Evolutionary conservation across 176 grass and related monocot genomes (phyloP).

Genomic region (Zoysia japonica): DNA sequence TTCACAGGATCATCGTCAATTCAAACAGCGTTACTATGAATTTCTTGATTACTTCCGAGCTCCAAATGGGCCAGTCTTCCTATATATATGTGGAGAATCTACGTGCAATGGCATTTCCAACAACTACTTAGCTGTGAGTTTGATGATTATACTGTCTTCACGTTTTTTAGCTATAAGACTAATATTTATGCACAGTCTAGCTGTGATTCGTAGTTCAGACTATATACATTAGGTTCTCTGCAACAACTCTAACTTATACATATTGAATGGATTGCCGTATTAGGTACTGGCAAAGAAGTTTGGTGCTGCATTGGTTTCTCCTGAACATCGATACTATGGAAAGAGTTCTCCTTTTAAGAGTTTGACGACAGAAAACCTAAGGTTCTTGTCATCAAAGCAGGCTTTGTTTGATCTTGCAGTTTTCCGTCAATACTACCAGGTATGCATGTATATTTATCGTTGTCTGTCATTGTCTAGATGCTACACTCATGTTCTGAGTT

Average conservation of each 20-base stretch:
- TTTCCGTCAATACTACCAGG: slow-evolving; percentile 97
- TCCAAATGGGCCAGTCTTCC: slow-evolving; percentile 82
- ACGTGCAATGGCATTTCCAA: slow-evolving; percentile 79
- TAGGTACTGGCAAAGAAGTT: slow-evolving; percentile 99
- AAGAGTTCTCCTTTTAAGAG: slow-evolving; percentile 92
- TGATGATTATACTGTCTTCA: slow-evolving; percentile 8
- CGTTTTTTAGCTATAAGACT: not conserved
- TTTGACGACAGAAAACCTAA: slow-evolving; percentile 75
- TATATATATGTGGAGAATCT: slow-evolving; percentile 85
- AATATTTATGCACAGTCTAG: not conserved
- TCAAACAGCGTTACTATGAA: slow-evolving; percentile 86
- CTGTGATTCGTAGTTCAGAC: not conserved
- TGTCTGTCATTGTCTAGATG: not conserved
- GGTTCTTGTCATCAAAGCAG: slow-evolving; percentile 94
- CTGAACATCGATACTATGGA: slow-evolving; percentile 96
- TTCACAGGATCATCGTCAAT: slow-evolving; percentile 80
- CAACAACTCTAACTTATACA: slow-evolving; percentile 22
- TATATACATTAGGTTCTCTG: not conserved
- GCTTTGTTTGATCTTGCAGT: slow-evolving; percentile 93
- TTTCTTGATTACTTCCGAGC: slow-evolving; percentile 76
- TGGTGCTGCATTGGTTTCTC: slow-evolving; percentile 85
- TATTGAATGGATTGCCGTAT: slow-evolving; percentile 8
- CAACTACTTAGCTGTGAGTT: slow-evolving; percentile 87
- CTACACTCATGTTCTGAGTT: slow-evolving; percentile 32
- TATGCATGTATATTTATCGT: slow-evolving; percentile 23